Conservation (phyloP, 2,329 filamentous ascomycete genomes). For the Ophiostoma pallidulum region DNA sequence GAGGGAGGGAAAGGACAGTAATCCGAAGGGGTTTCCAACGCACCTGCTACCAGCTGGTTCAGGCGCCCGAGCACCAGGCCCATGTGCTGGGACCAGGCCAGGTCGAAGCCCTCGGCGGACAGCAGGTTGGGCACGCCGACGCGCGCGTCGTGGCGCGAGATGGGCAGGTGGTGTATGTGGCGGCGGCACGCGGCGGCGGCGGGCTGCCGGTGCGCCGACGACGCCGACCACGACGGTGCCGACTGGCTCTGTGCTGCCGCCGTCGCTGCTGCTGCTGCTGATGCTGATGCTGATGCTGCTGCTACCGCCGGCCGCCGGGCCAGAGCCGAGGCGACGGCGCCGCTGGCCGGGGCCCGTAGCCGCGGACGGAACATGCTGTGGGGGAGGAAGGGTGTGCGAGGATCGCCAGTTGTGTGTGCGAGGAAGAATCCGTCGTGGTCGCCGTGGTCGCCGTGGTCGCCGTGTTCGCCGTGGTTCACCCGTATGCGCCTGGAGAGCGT, state of each 20-base stretch:
- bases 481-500: too few species aligned
- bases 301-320: conserved; percentile 3
- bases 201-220: conserved; percentile 17
- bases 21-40: too few species aligned
- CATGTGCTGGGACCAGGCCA: conserved; percentile 82
- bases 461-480: too few species aligned
- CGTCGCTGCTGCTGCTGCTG: not conserved
- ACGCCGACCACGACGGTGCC: conserved; percentile 12
- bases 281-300: not conserved
- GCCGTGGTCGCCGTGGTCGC: not conserved
- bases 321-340: conserved; percentile 24
- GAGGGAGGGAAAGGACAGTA: too few species aligned
- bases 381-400: conserved; percentile 11
- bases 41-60: conserved; percentile 65
- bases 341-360: conserved; percentile 41
- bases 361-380: conserved; percentile 41
- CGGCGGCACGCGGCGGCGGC: conserved; percentile 30
- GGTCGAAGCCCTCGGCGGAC: conserved; percentile 56
- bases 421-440: too few species aligned
- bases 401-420: not conserved
- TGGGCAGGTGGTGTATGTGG: conserved; percentile 26
- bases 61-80: conserved; percentile 62
- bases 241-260: too few species aligned
- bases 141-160: conserved; percentile 35
- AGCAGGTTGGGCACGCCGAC: conserved; percentile 42